Base-by-base conservation (phyloP, 1,284 basidiomycete genomes). In the Ceratobasidium papillatum region DNA sequence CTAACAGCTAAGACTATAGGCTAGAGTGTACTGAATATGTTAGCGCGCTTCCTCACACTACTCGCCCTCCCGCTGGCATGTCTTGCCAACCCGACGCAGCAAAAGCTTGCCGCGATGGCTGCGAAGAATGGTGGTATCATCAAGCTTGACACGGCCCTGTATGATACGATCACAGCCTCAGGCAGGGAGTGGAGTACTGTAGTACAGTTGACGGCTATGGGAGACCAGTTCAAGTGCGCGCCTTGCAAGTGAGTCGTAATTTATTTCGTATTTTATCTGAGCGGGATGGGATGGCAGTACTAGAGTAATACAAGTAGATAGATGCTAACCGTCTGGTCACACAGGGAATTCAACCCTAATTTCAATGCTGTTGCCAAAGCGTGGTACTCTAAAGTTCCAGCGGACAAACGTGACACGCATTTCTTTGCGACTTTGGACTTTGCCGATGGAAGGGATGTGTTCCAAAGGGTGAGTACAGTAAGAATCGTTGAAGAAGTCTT, bases 371-470 rank as follows among this genome's bases (percentile, higher is more conserved):
- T 98, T 8, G 93, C 94, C 27, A 90, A 90, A 78, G 89, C 93
- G 47, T 98, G 95, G 96, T 81, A 86, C 4, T 3, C 22, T 38
- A 86, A 85, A 34, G 86, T 87, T 22, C 83, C 91, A 14, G 80
- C 85, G 71, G 84, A 84, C n/a, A 83, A 91, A 43, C 87, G 91
- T 54, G 86, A 94, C 81, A 84, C 86, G 75, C 94, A 97, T 82
- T 95, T 98, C 87, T 98, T 98, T 80, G 96, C 90, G 14, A 91
- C 90, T n/a, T 83, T 95, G 45, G 96, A 98, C 82, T 98, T 97
- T 80, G 88, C 91, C 77, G 86, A 93, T 51, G 91, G 88, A 1
- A 87, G 89, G 74, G 82, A 84, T 2, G 86, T 95, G 45, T 98
- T 96, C 84, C 89, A 93, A 83, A 90, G 90, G 84, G 94, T 94